Evolutionary conservation across 768 basidiomycete genomes (phyloP), one percentile per base, ranked within the genome.

Genomic region (Lactarius hatsudake): DNA sequence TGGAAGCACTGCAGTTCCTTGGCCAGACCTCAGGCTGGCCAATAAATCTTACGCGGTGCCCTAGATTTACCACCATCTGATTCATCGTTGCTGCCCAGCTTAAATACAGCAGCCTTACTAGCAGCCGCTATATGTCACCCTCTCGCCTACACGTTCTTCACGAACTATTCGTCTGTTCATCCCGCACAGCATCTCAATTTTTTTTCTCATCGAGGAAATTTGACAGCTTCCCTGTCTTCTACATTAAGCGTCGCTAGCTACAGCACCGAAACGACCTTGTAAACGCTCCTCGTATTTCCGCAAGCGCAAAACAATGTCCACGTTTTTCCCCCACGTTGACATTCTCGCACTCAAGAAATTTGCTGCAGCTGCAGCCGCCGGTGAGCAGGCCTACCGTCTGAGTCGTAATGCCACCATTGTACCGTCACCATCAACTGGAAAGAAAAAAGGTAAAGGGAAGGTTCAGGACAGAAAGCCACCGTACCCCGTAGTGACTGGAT

Each of bases 251-350:
- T 34, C 54, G 30, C 36, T 28, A n/a, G 30, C 36, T 28, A n/a
- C 43, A 3, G 28, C 26, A 20, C 30, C 9, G 8, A 30, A 18
- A 58, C 40, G 54, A 36, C 34, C 32, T 20, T 61, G 59, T 28
- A n/a, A 59, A 65, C 23, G 28, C 28, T 18, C 55, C 43, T 34
- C 53, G 59, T 18, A 15, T 67, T 64, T 51, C 32, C 5, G 32
- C 59, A 26, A 59, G 58, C 57, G 23, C 38, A 9, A 18, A 5
- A 26, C 26, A 20, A 71, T 69, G 70, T 73, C 72, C 55, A 48
- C 68, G 26, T 71, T 61, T 60, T 76, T 74, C 45, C 75, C 75
- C 56, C 63, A 76, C 62, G 69, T 76, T 74, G 70, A 76, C 54
- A 62, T 76, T 57, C 32, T 42, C 42, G 72, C 72, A 18, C 71